Evolutionary conservation across 2,329 filamentous ascomycete species (phyloP), one percentile per base, ranked within the genome.

Genomic region (Aureobasidium sp.): DNA sequence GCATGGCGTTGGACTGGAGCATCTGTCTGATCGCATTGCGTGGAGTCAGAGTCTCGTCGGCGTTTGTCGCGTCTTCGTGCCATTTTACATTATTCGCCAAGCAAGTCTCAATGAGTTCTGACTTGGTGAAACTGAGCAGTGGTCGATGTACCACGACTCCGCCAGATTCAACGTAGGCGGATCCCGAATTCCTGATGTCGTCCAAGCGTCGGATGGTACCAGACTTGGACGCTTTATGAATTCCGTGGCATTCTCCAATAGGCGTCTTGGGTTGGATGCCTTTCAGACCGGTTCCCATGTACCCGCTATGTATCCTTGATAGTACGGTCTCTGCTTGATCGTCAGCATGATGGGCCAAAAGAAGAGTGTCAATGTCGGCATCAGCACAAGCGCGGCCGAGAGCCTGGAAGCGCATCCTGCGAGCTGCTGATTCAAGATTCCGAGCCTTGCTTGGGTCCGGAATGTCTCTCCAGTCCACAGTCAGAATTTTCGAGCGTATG

Each of bases 261-360:
- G 84, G 82, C 31, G 82, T 79, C 20, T 82, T 78, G 3, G 78
- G 68, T 11, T 80, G 81, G 68, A 96, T 94, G 3, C 89, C 91
- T 17, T 81, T 78, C 34, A 96, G 77, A 0, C 90, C 91, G n/a
- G 82, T 77, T n/a, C 84, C 83, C 2, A 82, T 77, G 68, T 90
- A 88, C 0, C 87, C 86, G 3, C 79, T 78, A 9, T 87, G 74
- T 39, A 97, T 74, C 45, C 94, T 84, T 86, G 91, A 89, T 53
- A 97, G 75, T 4, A 95, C 81, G 0, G 92, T 97, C 76, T 99
- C 94, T 62, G 91, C 88, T 70, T 94, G 90, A 69, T 99, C 94
- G 69, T 97, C 92, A 65, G 83, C 79, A 72, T 99, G 94, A 71
- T 99, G 94, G 4, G 87, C 94, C 31, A 95, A 77, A 42, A 97